Evolutionary conservation across 495 filamentous ascomycete species (phyloP).

Genomic region (Pseudoneurospora amorphoporcata): DNA sequence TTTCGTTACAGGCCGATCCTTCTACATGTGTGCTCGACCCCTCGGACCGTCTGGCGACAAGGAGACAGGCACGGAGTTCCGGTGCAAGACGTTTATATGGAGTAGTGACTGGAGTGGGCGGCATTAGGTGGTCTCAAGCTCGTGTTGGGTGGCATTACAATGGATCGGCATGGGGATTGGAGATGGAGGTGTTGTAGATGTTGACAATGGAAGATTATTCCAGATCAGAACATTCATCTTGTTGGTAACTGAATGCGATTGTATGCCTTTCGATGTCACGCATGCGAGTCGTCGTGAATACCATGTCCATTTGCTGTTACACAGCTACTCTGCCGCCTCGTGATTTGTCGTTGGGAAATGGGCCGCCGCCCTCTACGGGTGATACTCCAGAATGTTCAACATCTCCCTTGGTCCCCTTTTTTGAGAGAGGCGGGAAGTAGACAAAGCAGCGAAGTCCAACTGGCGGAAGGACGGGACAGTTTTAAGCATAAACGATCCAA

Average conservation of each 20-base stretch:
- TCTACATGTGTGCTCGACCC: constrained; percentile 79
- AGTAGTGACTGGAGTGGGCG: constrained; percentile 62
- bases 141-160: neutral
- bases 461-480: neutral
- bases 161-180: no score
- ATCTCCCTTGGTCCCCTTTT: neutral
- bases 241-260: neutral
- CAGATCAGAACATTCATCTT: neutral
- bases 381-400: neutral
- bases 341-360: neutral
- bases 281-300: neutral
- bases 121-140: neutral
- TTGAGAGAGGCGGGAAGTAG: neutral
- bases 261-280: neutral
- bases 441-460: neutral
- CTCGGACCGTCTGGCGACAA: constrained; percentile 75
- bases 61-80: constrained; percentile 72
- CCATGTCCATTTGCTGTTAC: neutral
- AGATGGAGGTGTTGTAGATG: neutral
- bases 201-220: neutral
- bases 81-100: constrained; percentile 86
- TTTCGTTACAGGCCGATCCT: constrained; percentile 50
- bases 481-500: neutral
- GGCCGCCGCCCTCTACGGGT: neutral
- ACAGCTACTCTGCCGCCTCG: neutral